phyloP scores from a whole-genome alignment of 1,284 basidiomycete species.

The Thelephora terrestris region DNA sequence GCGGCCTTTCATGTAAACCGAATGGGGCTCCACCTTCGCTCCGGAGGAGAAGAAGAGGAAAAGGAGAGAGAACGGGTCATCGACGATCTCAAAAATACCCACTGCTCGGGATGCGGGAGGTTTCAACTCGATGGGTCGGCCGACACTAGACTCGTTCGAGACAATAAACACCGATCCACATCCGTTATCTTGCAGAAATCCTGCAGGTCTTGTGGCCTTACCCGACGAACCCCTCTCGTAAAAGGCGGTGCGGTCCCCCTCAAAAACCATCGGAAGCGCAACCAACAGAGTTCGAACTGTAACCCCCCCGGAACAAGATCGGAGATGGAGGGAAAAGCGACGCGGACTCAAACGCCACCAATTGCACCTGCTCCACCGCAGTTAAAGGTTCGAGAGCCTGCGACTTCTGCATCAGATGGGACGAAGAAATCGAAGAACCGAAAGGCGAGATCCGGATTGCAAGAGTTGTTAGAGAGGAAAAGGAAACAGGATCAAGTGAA shows the following conservation, averaged over 20 bases:
- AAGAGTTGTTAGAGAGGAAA: constrained; percentile 45
- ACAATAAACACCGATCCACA: not conserved
- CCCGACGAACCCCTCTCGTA: not conserved
- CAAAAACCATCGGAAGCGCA: not conserved
- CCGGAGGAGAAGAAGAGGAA: constrained; percentile 15
- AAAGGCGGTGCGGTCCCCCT: not conserved
- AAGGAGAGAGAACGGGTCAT: no score
- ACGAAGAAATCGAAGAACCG: constrained; percentile 15
- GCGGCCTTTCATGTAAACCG: constrained; percentile 50
- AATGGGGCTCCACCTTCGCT: constrained; percentile 18
- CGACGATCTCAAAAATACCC: constrained; percentile 16
- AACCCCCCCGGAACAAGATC: no score
- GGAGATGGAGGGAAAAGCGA: no score
- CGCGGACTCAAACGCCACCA: not conserved
- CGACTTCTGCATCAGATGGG: not conserved
- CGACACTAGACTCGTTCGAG: constrained; percentile 15
- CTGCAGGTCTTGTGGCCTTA: not conserved
- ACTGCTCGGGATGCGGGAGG: constrained; percentile 44
- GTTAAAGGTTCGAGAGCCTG: not conserved
- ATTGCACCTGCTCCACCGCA: not conserved
- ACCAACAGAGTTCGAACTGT: not conserved
- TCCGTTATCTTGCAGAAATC: not conserved
- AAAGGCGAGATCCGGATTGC: constrained; percentile 35
- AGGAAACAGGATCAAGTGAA: constrained; percentile 29
- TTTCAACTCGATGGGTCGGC: constrained; percentile 26